phyloP scores from a whole-genome alignment of 306 rosid species.

The Potentilla sterilis region DNA sequence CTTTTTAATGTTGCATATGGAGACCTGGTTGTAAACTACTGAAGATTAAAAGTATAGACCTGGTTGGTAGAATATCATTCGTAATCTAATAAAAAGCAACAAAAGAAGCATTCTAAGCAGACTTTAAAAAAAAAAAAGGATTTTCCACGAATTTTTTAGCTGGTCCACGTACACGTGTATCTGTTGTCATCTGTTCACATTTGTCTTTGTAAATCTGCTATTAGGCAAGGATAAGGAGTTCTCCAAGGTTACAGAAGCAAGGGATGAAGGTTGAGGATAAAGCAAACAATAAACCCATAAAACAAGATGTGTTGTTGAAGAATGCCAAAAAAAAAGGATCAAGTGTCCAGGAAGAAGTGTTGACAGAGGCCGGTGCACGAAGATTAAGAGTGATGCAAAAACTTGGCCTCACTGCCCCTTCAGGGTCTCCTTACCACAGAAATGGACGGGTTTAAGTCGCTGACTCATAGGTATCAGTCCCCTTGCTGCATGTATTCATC shows the following conservation, averaged over 20 bases:
- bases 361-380: conserved; percentile 41
- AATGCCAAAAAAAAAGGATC: not conserved
- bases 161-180: not conserved
- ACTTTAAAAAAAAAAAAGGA: not conserved
- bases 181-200: not conserved
- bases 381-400: conserved; percentile 60
- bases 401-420: conserved; percentile 67
- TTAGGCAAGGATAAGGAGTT: conserved; percentile 7
- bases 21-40: not conserved
- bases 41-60: not conserved
- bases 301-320: conserved; percentile 3
- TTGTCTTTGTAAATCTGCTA: not conserved
- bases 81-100: not conserved
- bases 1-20: not conserved
- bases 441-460: conserved; percentile 11
- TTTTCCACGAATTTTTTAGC: not conserved
- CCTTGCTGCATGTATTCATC: not conserved
- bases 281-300: not conserved
- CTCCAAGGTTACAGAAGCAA: conserved; percentile 1
- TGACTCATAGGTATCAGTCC: conserved; percentile 12
- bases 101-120: not conserved
- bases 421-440: conserved; percentile 53
- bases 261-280: not conserved
- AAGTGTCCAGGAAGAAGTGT: not conserved
- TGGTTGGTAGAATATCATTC: not conserved